These are phyloP conservation scores for Acarospora socialis DNA, from an alignment of 2,329 filamentous ascomycete species.

Conservation along the genomic window DNA sequence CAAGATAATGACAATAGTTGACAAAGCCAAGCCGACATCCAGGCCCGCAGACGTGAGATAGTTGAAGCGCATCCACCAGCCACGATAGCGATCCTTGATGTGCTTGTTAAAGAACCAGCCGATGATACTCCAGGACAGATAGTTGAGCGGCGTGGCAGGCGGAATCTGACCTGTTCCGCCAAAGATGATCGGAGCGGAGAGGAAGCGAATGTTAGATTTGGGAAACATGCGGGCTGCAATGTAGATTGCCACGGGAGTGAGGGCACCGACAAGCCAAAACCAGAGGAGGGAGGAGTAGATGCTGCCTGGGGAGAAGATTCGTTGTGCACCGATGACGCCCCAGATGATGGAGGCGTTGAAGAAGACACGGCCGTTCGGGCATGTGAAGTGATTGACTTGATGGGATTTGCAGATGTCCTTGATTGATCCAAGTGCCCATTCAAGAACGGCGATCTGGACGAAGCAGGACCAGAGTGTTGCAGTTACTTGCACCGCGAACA, in stretches of 20 bases:
- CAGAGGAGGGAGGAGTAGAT: slow-evolving; percentile 52
- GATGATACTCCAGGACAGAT: slow-evolving; percentile 55
- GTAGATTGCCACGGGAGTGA: slow-evolving; percentile 49
- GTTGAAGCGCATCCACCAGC: slow-evolving; percentile 69
- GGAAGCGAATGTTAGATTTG: slow-evolving; percentile 46
- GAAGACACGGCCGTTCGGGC: slow-evolving; percentile 44
- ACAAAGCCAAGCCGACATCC: slow-evolving; percentile 52
- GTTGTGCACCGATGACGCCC: slow-evolving; percentile 56
- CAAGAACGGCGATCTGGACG: slow-evolving; percentile 33
- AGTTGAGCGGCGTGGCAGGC: slow-evolving; percentile 56
- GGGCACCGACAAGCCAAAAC: slow-evolving; percentile 55
- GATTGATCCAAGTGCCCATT: slow-evolving; percentile 38
- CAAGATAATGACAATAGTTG: slow-evolving; percentile 56
- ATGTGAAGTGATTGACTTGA: slow-evolving; percentile 43
- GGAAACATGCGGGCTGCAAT: slow-evolving; percentile 47
- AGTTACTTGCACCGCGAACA: slow-evolving; percentile 37
- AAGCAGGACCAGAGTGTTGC: slow-evolving; percentile 36
- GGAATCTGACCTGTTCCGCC: slow-evolving; percentile 50
- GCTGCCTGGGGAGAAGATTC: slow-evolving; percentile 51
- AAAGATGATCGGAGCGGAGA: slow-evolving; percentile 55
- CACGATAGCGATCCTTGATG: slow-evolving; percentile 49
- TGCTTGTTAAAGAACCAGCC: slow-evolving; percentile 56
- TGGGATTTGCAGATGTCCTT: slow-evolving; percentile 48
- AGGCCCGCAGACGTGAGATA: slow-evolving; percentile 59
- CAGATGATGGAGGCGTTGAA: slow-evolving; percentile 59